phyloP scores from a whole-genome alignment of 225 moss, liverwort and hornwort species.

The Anthoceros angustus region DNA sequence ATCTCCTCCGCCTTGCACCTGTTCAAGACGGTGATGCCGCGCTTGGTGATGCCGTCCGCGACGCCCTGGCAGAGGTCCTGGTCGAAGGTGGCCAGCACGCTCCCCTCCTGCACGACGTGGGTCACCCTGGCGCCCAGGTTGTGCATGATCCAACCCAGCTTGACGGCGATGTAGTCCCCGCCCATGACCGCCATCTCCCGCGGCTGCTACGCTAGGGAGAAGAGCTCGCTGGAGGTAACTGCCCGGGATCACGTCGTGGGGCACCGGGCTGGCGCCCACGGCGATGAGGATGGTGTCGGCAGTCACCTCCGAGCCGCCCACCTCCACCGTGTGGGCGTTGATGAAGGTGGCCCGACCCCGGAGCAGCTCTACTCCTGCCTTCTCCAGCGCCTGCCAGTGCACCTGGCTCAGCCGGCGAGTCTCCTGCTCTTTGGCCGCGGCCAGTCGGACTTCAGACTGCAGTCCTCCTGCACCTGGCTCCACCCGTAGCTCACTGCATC shows the following conservation, averaged over 20 bases:
- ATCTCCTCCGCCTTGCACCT: not conserved
- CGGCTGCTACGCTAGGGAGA: not conserved
- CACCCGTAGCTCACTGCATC: not conserved
- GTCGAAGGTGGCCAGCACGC: not conserved
- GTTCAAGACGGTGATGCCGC: not conserved
- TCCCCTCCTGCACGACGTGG: not conserved
- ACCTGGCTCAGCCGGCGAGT: not conserved
- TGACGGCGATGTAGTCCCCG: conserved; percentile 2
- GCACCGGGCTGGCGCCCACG: not conserved
- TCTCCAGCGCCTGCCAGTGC: not conserved
- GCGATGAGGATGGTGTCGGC: not conserved
- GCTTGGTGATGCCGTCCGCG: not conserved
- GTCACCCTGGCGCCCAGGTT: not conserved
- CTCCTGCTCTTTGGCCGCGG: not conserved
- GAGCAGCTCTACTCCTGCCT: not conserved
- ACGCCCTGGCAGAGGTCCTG: not conserved
- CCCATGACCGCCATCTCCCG: not conserved
- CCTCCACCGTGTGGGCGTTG: not conserved
- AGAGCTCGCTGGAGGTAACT: not conserved
- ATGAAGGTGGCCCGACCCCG: not conserved
- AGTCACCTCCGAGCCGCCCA: not conserved
- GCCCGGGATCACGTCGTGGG: not conserved
- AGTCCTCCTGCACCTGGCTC: not conserved
- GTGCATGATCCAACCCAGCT: not conserved
- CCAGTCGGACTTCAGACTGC: not conserved